Conservation (phyloP, 1,284 basidiomycete species). For the Leccinum proliferum region DNA sequence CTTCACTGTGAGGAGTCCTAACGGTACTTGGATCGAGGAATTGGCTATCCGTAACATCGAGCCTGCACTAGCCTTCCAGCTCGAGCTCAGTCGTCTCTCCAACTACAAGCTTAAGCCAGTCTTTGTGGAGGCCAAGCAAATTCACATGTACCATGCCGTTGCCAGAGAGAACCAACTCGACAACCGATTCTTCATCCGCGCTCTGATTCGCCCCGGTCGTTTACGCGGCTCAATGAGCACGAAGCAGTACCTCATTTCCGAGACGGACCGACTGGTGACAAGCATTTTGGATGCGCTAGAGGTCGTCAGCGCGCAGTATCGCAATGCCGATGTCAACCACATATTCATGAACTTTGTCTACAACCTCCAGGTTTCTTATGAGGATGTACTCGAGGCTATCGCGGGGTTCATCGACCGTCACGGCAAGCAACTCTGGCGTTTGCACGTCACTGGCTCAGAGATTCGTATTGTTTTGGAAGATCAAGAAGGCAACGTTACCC, state of each 20-base stretch:
- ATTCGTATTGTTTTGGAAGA: slow-evolving; percentile 95
- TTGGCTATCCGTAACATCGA: slow-evolving; percentile 98
- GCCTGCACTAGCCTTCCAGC: slow-evolving; percentile 96
- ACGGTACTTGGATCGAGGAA: slow-evolving; percentile 87
- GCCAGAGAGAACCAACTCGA: slow-evolving; percentile 96
- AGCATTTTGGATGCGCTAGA: slow-evolving; percentile 94
- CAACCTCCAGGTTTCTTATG: slow-evolving; percentile 91
- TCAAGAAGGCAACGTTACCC: slow-evolving; percentile 86
- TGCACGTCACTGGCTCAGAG: slow-evolving; percentile 97
- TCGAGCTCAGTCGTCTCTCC: slow-evolving; percentile 93
- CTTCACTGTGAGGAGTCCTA: slow-evolving; percentile 82
- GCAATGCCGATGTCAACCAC: slow-evolving; percentile 93
- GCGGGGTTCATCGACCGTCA: slow-evolving; percentile 98
- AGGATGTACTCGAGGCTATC: slow-evolving; percentile 93
- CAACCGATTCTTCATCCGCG: slow-evolving; percentile 97
- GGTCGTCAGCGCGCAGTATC: slow-evolving; percentile 81
- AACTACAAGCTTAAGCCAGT: slow-evolving; percentile 96
- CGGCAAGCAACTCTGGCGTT: slow-evolving; percentile 95
- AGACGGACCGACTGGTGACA: slow-evolving; percentile 95
- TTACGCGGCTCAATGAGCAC: slow-evolving; percentile 89
- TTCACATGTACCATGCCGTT: slow-evolving; percentile 95
- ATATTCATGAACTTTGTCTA: slow-evolving; percentile 99
- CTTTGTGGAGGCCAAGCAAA: slow-evolving; percentile 92
- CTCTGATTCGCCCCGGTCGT: slow-evolving; percentile 92
- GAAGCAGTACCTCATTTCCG: slow-evolving; percentile 95